Evolutionary conservation across 345 rosid genomes (phyloP).

Genomic region (Citrus sinensis): DNA sequence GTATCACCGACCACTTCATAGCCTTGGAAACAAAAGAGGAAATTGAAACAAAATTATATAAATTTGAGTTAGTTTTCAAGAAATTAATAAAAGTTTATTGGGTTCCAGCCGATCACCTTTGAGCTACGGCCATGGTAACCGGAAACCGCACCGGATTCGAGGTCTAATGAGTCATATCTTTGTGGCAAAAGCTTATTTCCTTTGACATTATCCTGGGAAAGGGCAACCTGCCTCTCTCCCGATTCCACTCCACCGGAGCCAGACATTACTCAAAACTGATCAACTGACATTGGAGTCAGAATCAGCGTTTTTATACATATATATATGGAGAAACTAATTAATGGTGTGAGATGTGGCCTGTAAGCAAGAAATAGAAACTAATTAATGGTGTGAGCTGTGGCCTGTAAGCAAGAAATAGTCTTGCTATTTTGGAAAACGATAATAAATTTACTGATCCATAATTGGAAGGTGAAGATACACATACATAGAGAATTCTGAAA

Average conservation of each 20-base stretch:
- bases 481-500: neutral
- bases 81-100: too few relatives aligned
- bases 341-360: neutral
- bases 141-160: slow-evolving; percentile 31
- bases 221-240: neutral
- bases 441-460: neutral
- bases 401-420: neutral
- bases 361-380: neutral
- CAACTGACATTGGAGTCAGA: neutral
- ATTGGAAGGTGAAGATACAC: neutral
- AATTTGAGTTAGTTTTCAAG: too few relatives aligned
- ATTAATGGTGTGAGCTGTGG: neutral
- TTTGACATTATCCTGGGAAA: slow-evolving; percentile 5
- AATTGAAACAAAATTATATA: too few relatives aligned
- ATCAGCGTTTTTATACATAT: neutral
- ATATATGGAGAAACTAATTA: too few relatives aligned
- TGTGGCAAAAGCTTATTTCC: slow-evolving; percentile 16
- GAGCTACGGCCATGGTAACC: slow-evolving; percentile 16
- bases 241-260: neutral
- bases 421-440: neutral
- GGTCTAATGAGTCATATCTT: slow-evolving; percentile 42
- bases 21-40: neutral
- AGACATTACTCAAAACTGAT: neutral
- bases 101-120: neutral
- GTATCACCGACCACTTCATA: slow-evolving; percentile 2